phyloP scores from a whole-genome alignment of 2,329 filamentous ascomycete genomes.

The Penicillium sp. region DNA sequence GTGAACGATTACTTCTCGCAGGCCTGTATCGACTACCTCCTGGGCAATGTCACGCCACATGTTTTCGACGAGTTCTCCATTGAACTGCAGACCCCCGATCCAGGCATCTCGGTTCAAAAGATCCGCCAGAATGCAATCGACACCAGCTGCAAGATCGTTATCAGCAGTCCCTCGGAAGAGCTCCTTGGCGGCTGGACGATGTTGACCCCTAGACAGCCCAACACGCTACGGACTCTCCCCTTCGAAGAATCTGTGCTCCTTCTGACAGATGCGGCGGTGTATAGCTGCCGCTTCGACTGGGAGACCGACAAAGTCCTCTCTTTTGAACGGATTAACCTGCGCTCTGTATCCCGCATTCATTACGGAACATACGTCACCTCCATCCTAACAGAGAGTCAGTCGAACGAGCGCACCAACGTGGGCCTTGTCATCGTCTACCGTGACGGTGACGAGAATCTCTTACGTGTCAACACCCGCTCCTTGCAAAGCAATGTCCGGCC shows the following conservation, averaged over 20 bases:
- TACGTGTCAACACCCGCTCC: constrained; percentile 81
- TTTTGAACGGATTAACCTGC: constrained; percentile 81
- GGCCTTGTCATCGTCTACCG: constrained; percentile 79
- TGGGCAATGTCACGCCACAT: constrained; percentile 79
- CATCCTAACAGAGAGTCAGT: constrained; percentile 73
- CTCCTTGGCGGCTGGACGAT: constrained; percentile 88
- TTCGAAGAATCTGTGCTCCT: constrained; percentile 89
- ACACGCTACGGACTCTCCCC: constrained; percentile 67
- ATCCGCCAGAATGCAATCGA: constrained; percentile 89
- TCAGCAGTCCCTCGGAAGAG: constrained; percentile 80
- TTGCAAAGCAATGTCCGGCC: constrained; percentile 60
- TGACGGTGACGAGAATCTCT: constrained; percentile 67
- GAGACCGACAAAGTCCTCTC: constrained; percentile 89
- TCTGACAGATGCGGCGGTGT: constrained; percentile 79
- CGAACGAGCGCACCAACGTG: constrained; percentile 76
- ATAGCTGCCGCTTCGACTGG: constrained; percentile 92
- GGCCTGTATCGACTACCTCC: constrained; percentile 87
- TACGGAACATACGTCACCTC: constrained; percentile 89
- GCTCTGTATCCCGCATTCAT: constrained; percentile 69
- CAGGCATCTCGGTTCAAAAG: constrained; percentile 79
- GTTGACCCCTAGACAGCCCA: constrained; percentile 69
- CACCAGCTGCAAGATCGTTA: constrained; percentile 79
- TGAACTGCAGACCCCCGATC: constrained; percentile 89
- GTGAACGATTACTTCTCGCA: constrained; percentile 98
- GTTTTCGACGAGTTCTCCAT: constrained; percentile 95